A percentile compares a stretch with the other conserved stretches of the same genome.
These are phyloP conservation scores for Collybia nuda DNA, from an alignment of 768 basidiomycete genomes.

Conservation along the genomic window DNA sequence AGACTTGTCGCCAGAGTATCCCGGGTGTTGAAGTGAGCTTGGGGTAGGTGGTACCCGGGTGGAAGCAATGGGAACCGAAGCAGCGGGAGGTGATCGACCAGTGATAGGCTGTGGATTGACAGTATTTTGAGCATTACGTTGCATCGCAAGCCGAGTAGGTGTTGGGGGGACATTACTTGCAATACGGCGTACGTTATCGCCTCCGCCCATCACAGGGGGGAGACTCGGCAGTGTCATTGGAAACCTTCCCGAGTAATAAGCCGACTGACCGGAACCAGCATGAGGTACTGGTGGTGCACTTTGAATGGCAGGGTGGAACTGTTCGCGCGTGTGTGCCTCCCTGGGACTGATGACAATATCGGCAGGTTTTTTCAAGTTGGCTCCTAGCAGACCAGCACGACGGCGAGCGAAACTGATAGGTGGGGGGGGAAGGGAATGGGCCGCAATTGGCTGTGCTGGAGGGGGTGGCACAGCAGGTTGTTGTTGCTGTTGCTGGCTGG, in stretches of 20 bases:
- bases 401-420: constrained; percentile 79
- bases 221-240: constrained; percentile 70
- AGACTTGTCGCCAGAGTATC: constrained; percentile 62
- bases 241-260: constrained; percentile 43
- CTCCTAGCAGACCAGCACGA: constrained; percentile 62
- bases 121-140: constrained; percentile 26
- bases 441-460: constrained; percentile 21
- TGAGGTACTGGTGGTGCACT: constrained; percentile 73
- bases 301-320: constrained; percentile 67
- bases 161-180: constrained; percentile 70
- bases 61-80: constrained; percentile 67
- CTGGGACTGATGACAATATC: constrained; percentile 78
- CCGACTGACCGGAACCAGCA: constrained; percentile 33
- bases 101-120: constrained; percentile 22
- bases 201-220: constrained; percentile 45
- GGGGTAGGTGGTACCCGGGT: constrained; percentile 70
- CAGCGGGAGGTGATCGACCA: constrained; percentile 51
- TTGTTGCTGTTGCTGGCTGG: constrained; percentile 27
- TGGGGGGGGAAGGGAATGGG: constrained; percentile 60
- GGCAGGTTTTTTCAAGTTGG: constrained; percentile 66
- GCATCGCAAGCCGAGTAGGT: constrained; percentile 60
- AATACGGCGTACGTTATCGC: constrained; percentile 47
- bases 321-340: constrained; percentile 51
- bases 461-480: constrained; percentile 18
- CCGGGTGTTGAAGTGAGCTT: constrained; percentile 59